Percentiles rank a stretch among this genome's conserved stretches.
Evolutionary conservation across 257 asterid species (phyloP).

Genomic region (Gentiana dahurica): DNA sequence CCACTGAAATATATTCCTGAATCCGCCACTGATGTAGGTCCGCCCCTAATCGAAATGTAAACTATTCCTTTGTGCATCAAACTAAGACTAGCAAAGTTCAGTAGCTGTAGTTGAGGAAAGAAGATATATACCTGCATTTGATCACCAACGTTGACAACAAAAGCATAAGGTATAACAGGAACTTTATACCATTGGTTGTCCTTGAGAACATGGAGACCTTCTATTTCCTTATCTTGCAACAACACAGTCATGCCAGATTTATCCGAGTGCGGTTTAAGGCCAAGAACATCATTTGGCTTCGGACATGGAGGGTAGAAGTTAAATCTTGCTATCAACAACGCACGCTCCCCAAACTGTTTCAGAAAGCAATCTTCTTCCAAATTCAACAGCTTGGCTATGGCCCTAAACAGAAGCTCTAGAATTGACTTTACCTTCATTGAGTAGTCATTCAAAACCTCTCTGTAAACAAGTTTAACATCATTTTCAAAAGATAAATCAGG

Average conservation of each 20-base stretch:
- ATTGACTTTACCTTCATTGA: constrained; percentile 9
- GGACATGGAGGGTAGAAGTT: constrained; percentile 52
- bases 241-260: constrained; percentile 38
- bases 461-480: constrained; percentile 1
- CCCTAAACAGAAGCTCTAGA: constrained; percentile 17
- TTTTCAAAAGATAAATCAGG: not conserved
- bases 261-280: constrained; percentile 51
- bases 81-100: too few species aligned
- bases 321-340: constrained; percentile 25
- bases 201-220: constrained; percentile 46
- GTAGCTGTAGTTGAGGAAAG: too few species aligned
- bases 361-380: constrained; percentile 30
- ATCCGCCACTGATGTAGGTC: too few species aligned
- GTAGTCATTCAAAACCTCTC: constrained; percentile 25
- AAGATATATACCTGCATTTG: constrained; percentile 36
- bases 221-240: constrained; percentile 38
- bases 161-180: constrained; percentile 36
- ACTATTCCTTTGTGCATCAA: too few species aligned
- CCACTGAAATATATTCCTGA: too few species aligned
- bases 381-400: constrained; percentile 29
- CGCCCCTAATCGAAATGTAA: too few species aligned
- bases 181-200: constrained; percentile 43
- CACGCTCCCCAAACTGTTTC: constrained; percentile 26
- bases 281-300: constrained; percentile 39
- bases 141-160: constrained; percentile 46